These are phyloP conservation scores for Trametes elegans DNA, from an alignment of 768 basidiomycete species.

Conservation along the genomic window DNA sequence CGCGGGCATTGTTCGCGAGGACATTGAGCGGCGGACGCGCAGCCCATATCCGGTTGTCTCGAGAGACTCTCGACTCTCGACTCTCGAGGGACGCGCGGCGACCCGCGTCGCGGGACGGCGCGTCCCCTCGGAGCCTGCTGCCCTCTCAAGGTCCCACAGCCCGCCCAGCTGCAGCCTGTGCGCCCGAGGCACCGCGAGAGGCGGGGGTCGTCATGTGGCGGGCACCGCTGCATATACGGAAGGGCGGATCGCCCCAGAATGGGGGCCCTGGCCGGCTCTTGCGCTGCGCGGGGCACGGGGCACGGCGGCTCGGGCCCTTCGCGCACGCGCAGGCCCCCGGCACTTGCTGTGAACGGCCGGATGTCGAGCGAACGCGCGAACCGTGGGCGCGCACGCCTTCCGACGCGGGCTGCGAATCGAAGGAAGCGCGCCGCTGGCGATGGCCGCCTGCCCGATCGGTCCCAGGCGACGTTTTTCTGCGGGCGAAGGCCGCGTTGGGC, in stretches of 20 bases:
- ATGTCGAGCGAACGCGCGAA: neutral
- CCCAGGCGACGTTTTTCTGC: too few species aligned
- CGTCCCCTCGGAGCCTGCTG: too few species aligned
- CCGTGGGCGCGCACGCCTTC: neutral
- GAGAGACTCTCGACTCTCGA: too few species aligned
- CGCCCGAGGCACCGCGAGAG: neutral
- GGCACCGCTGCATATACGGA: neutral
- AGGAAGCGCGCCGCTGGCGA: too few species aligned
- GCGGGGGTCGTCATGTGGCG: neutral
- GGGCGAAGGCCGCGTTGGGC: too few species aligned
- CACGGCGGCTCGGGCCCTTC: neutral
- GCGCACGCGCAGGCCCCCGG: neutral
- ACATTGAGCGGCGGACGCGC: neutral
- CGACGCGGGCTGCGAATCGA: too few species aligned
- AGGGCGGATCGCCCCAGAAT: conserved; percentile 5
- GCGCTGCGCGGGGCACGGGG: conserved; percentile 1
- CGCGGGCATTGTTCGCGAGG: neutral
- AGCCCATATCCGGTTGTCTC: neutral
- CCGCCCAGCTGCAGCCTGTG: too few species aligned
- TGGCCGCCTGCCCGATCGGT: too few species aligned
- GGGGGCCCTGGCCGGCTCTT: conserved; percentile 1
- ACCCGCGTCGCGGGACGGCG: conserved; percentile 9
- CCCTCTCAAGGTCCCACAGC: too few species aligned
- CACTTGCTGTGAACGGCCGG: neutral
- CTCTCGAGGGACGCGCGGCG: neutral